A percentile compares a stretch with the other conserved stretches of the same genome.
phyloP scores from a whole-genome alignment of 2,329 filamentous ascomycete species.

The Xylaria hypoxylon region DNA sequence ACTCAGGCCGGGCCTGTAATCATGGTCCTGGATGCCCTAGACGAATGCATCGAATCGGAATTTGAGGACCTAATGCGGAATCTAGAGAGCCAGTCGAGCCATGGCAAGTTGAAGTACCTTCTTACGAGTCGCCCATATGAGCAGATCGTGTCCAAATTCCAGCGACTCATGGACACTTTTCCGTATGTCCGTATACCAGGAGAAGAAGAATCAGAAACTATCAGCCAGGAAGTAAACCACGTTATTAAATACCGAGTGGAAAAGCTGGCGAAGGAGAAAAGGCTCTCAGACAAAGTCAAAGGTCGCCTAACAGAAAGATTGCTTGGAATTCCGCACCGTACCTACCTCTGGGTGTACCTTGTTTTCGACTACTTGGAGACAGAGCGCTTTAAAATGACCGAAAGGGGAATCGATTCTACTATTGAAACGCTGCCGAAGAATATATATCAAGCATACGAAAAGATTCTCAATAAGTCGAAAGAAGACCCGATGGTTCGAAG shows the following conservation, averaged over 20 bases:
- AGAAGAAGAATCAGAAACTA: slow-evolving; percentile 32
- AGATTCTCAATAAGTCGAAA: slow-evolving; percentile 23
- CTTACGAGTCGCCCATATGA: slow-evolving; percentile 35
- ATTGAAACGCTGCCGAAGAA: slow-evolving; percentile 21
- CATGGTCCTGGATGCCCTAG: slow-evolving; percentile 35
- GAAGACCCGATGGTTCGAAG: slow-evolving; percentile 2
- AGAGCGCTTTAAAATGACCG: slow-evolving; percentile 17
- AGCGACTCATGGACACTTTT: neutral
- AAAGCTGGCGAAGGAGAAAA: slow-evolving; percentile 11
- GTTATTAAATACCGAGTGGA: slow-evolving; percentile 32
- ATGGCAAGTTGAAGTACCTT: slow-evolving; percentile 24
- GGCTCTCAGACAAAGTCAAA: slow-evolving; percentile 6
- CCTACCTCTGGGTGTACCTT: slow-evolving; percentile 38
- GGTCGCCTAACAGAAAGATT: slow-evolving; percentile 18
- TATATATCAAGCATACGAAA: slow-evolving; percentile 33
- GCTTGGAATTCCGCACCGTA: slow-evolving; percentile 27
- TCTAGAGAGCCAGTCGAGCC: slow-evolving; percentile 2
- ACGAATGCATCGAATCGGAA: slow-evolving; percentile 31
- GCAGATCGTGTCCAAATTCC: slow-evolving; percentile 23
- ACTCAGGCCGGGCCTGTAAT: slow-evolving; percentile 24
- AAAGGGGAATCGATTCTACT: slow-evolving; percentile 1
- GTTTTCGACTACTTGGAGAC: slow-evolving; percentile 32
- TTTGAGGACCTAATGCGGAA: slow-evolving; percentile 9
- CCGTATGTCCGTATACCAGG: slow-evolving; percentile 32
- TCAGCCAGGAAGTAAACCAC: slow-evolving; percentile 29